These are phyloP conservation scores for Cudoniella acicularis DNA, from an alignment of 495 filamentous ascomycete genomes.

Conservation along the genomic window DNA sequence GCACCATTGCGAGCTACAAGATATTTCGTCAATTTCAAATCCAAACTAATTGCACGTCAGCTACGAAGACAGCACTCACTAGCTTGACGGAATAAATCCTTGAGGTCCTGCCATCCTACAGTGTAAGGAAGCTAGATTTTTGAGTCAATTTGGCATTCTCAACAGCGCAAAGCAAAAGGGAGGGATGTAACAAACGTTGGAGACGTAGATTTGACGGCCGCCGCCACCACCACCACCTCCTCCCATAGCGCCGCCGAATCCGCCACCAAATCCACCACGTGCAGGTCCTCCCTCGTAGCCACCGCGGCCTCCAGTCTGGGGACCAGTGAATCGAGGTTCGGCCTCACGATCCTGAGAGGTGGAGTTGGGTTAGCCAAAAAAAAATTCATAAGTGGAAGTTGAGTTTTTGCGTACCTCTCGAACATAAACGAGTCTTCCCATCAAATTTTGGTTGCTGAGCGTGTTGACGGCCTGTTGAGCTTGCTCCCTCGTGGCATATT, in stretches of 20 bases:
- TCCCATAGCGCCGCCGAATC: slow-evolving; percentile 36
- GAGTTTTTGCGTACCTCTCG: slow-evolving; percentile 68
- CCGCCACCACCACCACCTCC: slow-evolving; percentile 43
- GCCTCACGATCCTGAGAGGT: slow-evolving; percentile 78
- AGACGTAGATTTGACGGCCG: slow-evolving; percentile 90
- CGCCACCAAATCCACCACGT: slow-evolving; percentile 44
- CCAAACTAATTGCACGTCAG: slow-evolving; percentile 22
- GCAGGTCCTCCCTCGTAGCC: slow-evolving; percentile 54
- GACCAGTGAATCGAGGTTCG: slow-evolving; percentile 86
- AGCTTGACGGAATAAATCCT: slow-evolving; percentile 98
- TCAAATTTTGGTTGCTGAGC: slow-evolving; percentile 97
- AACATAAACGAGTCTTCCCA: slow-evolving; percentile 97
- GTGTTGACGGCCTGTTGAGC: slow-evolving; percentile 95
- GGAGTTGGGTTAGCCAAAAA: neutral
- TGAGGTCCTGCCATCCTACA: slow-evolving; percentile 98
- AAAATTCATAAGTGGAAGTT: neutral
- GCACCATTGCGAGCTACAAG: slow-evolving; percentile 59
- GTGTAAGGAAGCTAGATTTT: slow-evolving; percentile 82
- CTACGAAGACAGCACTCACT: slow-evolving; percentile 51
- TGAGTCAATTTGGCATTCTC: slow-evolving; percentile 19
- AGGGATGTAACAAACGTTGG: slow-evolving; percentile 81
- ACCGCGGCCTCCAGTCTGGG: slow-evolving; percentile 61
- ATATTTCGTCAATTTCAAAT: slow-evolving; percentile 18
- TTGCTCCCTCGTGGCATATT: slow-evolving; percentile 99
- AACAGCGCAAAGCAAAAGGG: slow-evolving; percentile 22